Evolutionary conservation across 1,284 basidiomycete species (phyloP).

Genomic region (Abortiporus biennis): DNA sequence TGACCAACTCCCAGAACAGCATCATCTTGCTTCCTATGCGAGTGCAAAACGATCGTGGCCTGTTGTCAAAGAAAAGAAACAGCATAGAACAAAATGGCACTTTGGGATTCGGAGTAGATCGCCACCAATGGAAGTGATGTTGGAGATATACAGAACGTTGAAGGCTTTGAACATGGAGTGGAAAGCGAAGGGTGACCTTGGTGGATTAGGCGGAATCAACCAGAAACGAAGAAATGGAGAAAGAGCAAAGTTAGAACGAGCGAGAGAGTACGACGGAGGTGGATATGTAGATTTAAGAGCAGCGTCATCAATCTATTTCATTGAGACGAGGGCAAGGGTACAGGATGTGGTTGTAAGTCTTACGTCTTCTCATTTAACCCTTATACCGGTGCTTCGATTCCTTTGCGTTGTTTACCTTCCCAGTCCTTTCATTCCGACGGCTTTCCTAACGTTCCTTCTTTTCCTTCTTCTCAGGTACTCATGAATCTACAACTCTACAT

Average conservation of each 20-base stretch:
- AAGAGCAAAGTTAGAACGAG: slow-evolving; percentile 54
- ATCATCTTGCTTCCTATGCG: slow-evolving; percentile 57
- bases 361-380: not conserved
- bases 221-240: slow-evolving; percentile 17
- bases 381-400: no score
- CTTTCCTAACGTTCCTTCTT: no score
- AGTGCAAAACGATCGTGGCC: slow-evolving; percentile 51
- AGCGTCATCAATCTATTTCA: slow-evolving; percentile 81
- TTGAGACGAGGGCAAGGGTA: slow-evolving; percentile 89
- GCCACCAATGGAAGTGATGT: slow-evolving; percentile 98
- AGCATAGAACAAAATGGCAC: slow-evolving; percentile 86
- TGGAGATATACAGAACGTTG: slow-evolving; percentile 95
- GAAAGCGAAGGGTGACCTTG: slow-evolving; percentile 76
- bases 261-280: slow-evolving; percentile 55
- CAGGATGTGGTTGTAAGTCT: slow-evolving; percentile 77
- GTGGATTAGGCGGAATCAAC: slow-evolving; percentile 52
- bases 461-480: slow-evolving; percentile 71
- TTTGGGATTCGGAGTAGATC: slow-evolving; percentile 95
- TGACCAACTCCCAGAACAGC: slow-evolving; percentile 43
- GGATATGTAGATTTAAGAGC: slow-evolving; percentile 61
- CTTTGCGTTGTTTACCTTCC: no score
- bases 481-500: slow-evolving; percentile 98
- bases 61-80: slow-evolving; percentile 51
- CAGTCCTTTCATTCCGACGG: no score
- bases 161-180: slow-evolving; percentile 96